Evolutionary conservation across 371 early-diverging fungal genomes (phyloP).

Genomic region (Lichtheimia hyalospora): DNA sequence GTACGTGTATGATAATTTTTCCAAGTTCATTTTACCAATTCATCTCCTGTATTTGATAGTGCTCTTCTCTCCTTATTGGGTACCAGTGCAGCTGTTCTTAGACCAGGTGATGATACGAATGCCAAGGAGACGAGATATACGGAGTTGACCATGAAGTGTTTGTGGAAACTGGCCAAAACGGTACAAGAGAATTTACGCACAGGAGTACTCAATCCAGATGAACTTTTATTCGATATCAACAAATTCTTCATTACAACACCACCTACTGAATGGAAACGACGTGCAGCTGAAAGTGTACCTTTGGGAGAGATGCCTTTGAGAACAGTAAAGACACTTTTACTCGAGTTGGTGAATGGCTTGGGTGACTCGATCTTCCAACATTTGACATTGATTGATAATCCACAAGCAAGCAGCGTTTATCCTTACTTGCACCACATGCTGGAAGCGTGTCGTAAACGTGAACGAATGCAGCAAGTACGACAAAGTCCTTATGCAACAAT

Average conservation of each 20-base stretch:
- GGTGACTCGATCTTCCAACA: slow-evolving; percentile 66
- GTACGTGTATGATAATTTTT: slow-evolving; percentile 22
- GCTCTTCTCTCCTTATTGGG: slow-evolving; percentile 61
- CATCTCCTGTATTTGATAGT: slow-evolving; percentile 24
- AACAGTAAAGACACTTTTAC: slow-evolving; percentile 89
- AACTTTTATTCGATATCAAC: slow-evolving; percentile 76
- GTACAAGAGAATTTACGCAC: slow-evolving; percentile 66
- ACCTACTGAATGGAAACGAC: slow-evolving; percentile 84
- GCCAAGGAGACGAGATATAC: slow-evolving; percentile 71
- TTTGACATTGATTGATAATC: slow-evolving; percentile 63
- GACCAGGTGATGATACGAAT: slow-evolving; percentile 50
- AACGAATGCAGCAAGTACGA: slow-evolving; percentile 35
- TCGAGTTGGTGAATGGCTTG: slow-evolving; percentile 72
- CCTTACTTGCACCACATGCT: slow-evolving; percentile 72
- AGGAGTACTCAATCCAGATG: slow-evolving; percentile 52
- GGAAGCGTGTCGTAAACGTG: slow-evolving; percentile 62
- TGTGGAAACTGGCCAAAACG: slow-evolving; percentile 93
- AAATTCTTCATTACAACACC: slow-evolving; percentile 78
- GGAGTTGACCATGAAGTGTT: slow-evolving; percentile 93
- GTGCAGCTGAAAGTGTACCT: slow-evolving; percentile 70
- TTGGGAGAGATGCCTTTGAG: slow-evolving; percentile 91
- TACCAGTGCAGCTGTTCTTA: slow-evolving; percentile 42
- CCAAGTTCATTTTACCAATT: not conserved
- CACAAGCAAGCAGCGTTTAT: slow-evolving; percentile 63
- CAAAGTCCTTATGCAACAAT: not conserved